Evolutionary conservation across 306 rosid genomes (phyloP).

Genomic region (cucumber (Cucumis sativus)): DNA sequence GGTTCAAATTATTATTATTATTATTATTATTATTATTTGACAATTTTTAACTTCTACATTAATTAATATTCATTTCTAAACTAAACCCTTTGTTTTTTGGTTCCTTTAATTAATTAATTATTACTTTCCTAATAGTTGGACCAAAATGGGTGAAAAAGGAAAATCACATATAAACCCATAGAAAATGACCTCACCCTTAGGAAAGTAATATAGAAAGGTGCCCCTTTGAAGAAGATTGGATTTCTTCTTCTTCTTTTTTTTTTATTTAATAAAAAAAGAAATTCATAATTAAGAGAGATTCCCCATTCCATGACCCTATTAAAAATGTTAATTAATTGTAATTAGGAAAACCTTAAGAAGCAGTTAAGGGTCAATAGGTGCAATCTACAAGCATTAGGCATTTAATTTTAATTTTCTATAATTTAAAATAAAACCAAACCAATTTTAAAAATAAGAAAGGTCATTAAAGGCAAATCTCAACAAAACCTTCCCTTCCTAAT

Average conservation of each 20-base stretch:
- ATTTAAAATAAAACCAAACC: neutral
- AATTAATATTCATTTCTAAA: neutral
- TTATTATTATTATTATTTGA: neutral
- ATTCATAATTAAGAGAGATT: constrained; percentile 27
- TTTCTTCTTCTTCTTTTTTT: neutral
- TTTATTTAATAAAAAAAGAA: neutral
- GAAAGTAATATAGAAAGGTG: neutral
- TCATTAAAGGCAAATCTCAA: constrained; percentile 2
- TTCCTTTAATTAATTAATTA: too few relatives aligned
- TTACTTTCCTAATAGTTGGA: neutral
- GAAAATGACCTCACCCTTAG: neutral
- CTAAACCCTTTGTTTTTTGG: too few relatives aligned
- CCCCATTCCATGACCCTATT: constrained; percentile 25
- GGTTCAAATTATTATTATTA: neutral
- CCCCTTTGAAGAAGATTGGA: neutral
- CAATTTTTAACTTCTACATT: neutral
- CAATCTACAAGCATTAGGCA: constrained; percentile 9
- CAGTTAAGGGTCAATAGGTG: constrained; percentile 47
- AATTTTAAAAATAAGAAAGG: neutral
- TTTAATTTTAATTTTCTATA: neutral
- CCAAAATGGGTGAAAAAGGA: neutral
- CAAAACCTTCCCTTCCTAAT: neutral
- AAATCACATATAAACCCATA: neutral
- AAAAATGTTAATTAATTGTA: constrained; percentile 24
- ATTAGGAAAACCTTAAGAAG: constrained; percentile 25